Base-by-base conservation (phyloP, 139 green algal species). In the Astrephomene gubernaculifera region DNA sequence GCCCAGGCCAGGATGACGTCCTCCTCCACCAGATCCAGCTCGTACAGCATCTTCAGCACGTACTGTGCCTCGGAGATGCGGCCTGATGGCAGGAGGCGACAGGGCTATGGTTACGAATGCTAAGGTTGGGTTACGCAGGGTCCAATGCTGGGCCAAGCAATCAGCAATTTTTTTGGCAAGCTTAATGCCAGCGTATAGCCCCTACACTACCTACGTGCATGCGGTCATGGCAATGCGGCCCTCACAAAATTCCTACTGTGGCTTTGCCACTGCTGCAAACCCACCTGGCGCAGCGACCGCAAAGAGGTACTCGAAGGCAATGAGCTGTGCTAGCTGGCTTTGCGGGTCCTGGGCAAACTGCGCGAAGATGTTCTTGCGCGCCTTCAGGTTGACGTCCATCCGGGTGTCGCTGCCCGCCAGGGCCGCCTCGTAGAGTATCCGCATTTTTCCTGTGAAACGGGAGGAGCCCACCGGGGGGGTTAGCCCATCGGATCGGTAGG, bases 21-120 rank as follows among this genome's bases (percentile, higher is more conserved):
- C 81, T 99, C 97, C 29, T 98, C 95, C 12, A 94, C 88, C 45
- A 98, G 69, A 81, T 99, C 97, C 36, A 90, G 84, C 71, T 99
- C 97, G 75, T 99, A 99, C 69, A 98, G 81, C 43, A 74, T 85
- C 93, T 99, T 98, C 21, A 99, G 87, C n/a, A 95, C 88, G 57
- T 95, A 83, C 0, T 95, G 81, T 2, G 91, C 86, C 89, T 98
- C 95, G 65, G 92, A 93, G 41, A 91, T 65, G 65, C 90, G 89
- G 25, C 87, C 87, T 31, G 89, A 2, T 22, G 25, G 49, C 10
- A 60, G 25, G 63, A n/a, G n/a, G n/a, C n/a, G n/a, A n/a, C n/a
- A n/a, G n/a, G n/a, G n/a, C n/a, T n/a, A n/a, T n/a, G n/a, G n/a
- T n/a, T n/a, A n/a, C n/a, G n/a, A n/a, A n/a, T n/a, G n/a, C n/a